Base-by-base conservation (phyloP, 176 grass and related monocot genomes). In the Triticum urartu region DNA sequence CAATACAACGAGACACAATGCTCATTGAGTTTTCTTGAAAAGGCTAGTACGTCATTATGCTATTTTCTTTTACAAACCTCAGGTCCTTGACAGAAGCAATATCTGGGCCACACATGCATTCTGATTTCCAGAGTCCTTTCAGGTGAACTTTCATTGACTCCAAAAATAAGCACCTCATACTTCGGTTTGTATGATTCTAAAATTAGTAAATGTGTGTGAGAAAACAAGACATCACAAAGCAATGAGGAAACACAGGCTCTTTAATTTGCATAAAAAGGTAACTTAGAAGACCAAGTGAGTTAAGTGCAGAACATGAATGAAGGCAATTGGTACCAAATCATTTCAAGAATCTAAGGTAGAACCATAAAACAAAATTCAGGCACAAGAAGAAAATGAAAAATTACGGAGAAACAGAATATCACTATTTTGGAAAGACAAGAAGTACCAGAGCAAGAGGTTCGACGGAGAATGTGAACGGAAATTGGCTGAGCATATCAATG, bases 81-180 rank as follows among this genome's bases (percentile, higher is more conserved):
- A 82, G 72, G 11, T 82, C 33, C 74, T 89, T 77, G 6, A 68
- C n/a, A 42, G 79, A 91, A 88, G 80, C 36, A 63, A 88, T 59
- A 59, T 84, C 72, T 72, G 36, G 69, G 43, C 75, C 80, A 91
- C 97, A 98, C 17, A 91, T 85, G 68, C 97, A 98, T 87, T 95
- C 94, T 8, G 89, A 84, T 75, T 88, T 95, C 97, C 97, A 98
- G 34, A 94, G 58, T 39, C 97, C 94, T 90, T 61, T 92, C 32
- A 32, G 85, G 58, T 98, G 97, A 91, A 98, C 81, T 67, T 91
- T 91, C 50, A 92, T 74, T 22, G 76, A 88, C 72, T 86, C 86
- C 9, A 98, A 83, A 86, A 95, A 77, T 21, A 75, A 87, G 42
- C 97, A 98, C 68, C 83, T 90, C 24, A 30, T 45, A 60, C 76